phyloP scores from a whole-genome alignment of 345 rosid genomes.

The Mercurialis annua region DNA sequence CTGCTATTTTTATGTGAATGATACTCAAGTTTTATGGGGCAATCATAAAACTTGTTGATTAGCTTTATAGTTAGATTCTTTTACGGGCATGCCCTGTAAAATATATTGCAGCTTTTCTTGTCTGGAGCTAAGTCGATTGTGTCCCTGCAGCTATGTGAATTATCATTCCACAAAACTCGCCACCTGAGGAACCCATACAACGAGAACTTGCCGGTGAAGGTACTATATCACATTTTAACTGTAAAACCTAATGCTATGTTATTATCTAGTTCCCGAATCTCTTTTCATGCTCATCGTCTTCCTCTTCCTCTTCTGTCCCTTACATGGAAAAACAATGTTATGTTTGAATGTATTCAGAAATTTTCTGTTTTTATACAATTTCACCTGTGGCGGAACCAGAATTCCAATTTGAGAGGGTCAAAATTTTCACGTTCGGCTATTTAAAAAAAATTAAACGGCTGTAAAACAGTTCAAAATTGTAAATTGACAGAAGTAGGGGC shows the following conservation, averaged over 20 bases:
- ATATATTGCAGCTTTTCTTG: too few relatives aligned
- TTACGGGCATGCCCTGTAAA: neutral
- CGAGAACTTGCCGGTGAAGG: conserved; percentile 98
- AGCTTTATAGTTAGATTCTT: conserved; percentile 6
- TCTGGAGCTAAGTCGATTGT: conserved; percentile 16
- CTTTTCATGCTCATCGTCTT: neutral
- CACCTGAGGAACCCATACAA: conserved; percentile 93
- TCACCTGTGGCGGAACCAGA: too few relatives aligned
- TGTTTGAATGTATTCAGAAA: too few relatives aligned
- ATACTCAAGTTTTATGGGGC: neutral
- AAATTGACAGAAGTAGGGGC: too few relatives aligned
- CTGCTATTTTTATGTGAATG: conserved; percentile 11
- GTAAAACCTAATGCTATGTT: neutral
- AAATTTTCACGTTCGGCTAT: too few relatives aligned
- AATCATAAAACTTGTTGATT: neutral
- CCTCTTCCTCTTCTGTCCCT: neutral
- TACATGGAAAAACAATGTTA: too few relatives aligned
- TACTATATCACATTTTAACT: conserved; percentile 19
- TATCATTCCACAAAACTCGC: conserved; percentile 93
- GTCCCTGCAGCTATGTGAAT: conserved; percentile 74
- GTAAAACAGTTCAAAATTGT: too few relatives aligned
- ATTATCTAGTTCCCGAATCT: neutral
- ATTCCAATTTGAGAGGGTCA: too few relatives aligned
- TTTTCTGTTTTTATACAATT: too few relatives aligned
- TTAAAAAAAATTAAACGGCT: too few relatives aligned